Evolutionary conservation across 192 early-diverging fungal genomes (phyloP), one percentile per base, ranked within the genome.

Genomic region (Coemansia sp.): DNA sequence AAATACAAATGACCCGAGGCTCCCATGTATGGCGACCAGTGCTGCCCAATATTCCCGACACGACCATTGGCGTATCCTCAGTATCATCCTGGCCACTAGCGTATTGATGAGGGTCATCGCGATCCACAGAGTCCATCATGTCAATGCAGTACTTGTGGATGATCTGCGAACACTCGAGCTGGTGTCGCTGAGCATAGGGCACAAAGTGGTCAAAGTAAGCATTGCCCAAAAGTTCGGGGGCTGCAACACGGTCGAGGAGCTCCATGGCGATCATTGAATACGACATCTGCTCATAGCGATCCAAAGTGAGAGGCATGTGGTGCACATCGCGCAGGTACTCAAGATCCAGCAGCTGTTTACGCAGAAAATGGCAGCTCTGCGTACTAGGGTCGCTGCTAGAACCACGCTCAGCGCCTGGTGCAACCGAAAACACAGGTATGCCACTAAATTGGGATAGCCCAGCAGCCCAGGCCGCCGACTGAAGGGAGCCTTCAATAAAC

Each of bases 171-270:
- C 65, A 66, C 60, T 84, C 77, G 16, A 92, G 71, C 13, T 48
- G 60, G 53, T 91, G 83, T 7, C 78, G 66, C 20, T 60, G 63
- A 4, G 85, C 76, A 56, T 87, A 92, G 0, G 86, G 87, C 20
- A 67, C 37, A 59, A 90, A 85, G 46, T 90, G 86, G 24, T 74
- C 64, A 36, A 71, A 62, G 46, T 89, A 84, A 0, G 86, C 85
- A 3, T 65, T 74, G 9, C 21, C 33, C 13, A 91, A 68, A 18
- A 87, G 77, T 64, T 92, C 88, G 20, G 86, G 78, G 5, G 88
- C 77, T 0, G 79, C 70, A 6, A 85, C 86, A 8, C 88, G 77
- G 59, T 91, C 88, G 24, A 92, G 73, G 24, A 92, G 62, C 46
- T 84, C 79, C 21, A 85, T 67, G 23, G 88, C 85, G 31, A 79